Base-by-base conservation (phyloP, 495 filamentous ascomycete species). In the Aspergillus avenaceus region DNA sequence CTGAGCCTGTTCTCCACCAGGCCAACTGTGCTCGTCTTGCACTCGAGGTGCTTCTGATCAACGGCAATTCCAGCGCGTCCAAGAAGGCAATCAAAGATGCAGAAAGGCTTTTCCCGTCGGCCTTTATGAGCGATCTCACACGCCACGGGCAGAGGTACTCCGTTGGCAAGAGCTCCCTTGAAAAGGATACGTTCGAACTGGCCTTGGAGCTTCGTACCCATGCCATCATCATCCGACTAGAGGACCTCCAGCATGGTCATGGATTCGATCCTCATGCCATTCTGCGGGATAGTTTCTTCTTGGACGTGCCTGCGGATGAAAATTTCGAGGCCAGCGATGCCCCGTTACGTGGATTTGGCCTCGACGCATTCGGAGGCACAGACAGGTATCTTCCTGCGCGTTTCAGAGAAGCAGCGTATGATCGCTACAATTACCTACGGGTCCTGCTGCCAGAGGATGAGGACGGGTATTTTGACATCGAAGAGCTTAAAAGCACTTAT, bases 201-300 rank as follows among this genome's bases (percentile, higher is more conserved):
- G 72, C 71, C 0, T 47, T 76, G 22, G 61, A 69, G 19, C 67
- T 76, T 25, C 62, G 72, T 8, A 74, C 71, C 0, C 71, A 74
- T 40, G 61, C 55, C 19, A 49, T 73, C 23, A 62, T 71, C 19
- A 47, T 58, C 31, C 53, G 61, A 4, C 46, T 74, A 19, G 66
- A 71, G 34, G 58, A 47, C 5, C 59, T 55, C 24, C 58, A 66
- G 22, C 31, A 52, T 26, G 57, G 61, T 9, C 58, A 54, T 3
- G 49, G 43, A 2, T 72, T 69, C 22, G 58, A 66, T 18, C 57
- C 68, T 2, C 18, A 48, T n/a, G 41, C 50, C 16, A 41, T 69
- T 11, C 19, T 74, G 26, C 52, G 53, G 7, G 41, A 45, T 0
- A 45, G 62, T 0, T 76, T 74, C 19, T 70, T 59, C 32, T 47